Conservation (phyloP, 768 basidiomycete species). For the Termitomyces sp. region DNA sequence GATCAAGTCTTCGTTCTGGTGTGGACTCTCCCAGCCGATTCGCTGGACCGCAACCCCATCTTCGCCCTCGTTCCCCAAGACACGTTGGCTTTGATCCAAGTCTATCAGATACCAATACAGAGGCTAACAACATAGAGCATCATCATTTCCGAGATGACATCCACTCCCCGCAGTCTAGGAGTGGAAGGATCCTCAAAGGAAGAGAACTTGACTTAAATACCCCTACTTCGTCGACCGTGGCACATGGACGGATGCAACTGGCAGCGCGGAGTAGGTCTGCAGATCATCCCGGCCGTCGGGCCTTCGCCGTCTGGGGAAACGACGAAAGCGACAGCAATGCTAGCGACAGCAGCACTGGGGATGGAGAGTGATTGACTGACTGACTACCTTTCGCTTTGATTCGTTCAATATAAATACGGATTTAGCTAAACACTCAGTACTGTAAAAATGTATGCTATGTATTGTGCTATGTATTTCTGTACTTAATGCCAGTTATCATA, state of each 20-base stretch:
- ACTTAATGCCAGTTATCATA: background rate
- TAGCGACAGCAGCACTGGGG: conserved; percentile 54
- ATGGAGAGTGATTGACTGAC: background rate
- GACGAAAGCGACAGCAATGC: conserved; percentile 86
- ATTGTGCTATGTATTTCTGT: background rate
- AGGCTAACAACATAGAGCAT: conserved; percentile 23
- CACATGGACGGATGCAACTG: conserved; percentile 25
- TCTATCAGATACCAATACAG: conserved; percentile 12
- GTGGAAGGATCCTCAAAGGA: conserved; percentile 47
- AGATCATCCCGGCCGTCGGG: conserved; percentile 40
- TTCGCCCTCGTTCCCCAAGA: conserved; percentile 37
- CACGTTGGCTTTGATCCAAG: conserved; percentile 46
- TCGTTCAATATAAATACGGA: background rate
- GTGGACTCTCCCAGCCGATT: conserved; percentile 61
- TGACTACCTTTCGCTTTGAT: background rate
- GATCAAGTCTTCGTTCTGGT: conserved; percentile 43
- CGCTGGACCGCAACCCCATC: conserved; percentile 44
- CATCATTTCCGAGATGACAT: conserved; percentile 28
- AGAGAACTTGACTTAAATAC: conserved; percentile 55
- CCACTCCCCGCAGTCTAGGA: conserved; percentile 23
- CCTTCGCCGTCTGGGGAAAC: conserved; percentile 84
- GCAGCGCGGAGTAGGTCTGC: conserved; percentile 27
- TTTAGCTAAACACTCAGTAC: no score
- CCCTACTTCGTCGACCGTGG: conserved; percentile 41
- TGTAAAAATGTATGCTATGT: background rate